These are phyloP conservation scores for Heterobasidion annosum DNA, from an alignment of 1,284 basidiomycete genomes.

Conservation along the genomic window DNA sequence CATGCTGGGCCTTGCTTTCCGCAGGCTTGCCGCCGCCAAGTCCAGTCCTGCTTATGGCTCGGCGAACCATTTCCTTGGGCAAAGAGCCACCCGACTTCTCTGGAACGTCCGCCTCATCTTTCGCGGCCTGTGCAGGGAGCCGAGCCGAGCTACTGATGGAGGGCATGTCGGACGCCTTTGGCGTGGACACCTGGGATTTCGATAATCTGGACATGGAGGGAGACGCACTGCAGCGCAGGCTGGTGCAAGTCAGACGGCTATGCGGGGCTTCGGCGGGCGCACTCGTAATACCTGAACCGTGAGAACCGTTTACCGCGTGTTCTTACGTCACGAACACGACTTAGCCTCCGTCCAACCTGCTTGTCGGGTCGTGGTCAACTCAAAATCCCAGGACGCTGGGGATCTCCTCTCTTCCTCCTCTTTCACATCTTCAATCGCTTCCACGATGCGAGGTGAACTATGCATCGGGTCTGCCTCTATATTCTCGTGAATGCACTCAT, in stretches of 20 bases:
- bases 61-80: slow-evolving; percentile 23
- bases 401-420: slow-evolving; percentile 5
- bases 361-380: background rate
- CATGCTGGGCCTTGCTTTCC: slow-evolving; percentile 14
- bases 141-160: background rate
- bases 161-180: background rate
- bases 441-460: slow-evolving; percentile 46
- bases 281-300: no score
- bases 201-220: slow-evolving; percentile 1
- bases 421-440: slow-evolving; percentile 22
- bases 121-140: no score
- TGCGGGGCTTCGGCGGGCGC: no score
- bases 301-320: background rate
- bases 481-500: slow-evolving; percentile 44
- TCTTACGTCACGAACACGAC: background rate
- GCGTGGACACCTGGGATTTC: background rate
- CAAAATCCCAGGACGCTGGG: background rate
- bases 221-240: background rate
- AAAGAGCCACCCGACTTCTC: slow-evolving; percentile 3
- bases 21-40: slow-evolving; percentile 39
- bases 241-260: background rate
- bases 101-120: background rate
- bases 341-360: no score
- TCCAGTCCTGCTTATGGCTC: slow-evolving; percentile 45
- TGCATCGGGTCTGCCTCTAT: slow-evolving; percentile 61